phyloP scores from a whole-genome alignment of 331 rosid genomes.

The Cydonia oblonga region DNA sequence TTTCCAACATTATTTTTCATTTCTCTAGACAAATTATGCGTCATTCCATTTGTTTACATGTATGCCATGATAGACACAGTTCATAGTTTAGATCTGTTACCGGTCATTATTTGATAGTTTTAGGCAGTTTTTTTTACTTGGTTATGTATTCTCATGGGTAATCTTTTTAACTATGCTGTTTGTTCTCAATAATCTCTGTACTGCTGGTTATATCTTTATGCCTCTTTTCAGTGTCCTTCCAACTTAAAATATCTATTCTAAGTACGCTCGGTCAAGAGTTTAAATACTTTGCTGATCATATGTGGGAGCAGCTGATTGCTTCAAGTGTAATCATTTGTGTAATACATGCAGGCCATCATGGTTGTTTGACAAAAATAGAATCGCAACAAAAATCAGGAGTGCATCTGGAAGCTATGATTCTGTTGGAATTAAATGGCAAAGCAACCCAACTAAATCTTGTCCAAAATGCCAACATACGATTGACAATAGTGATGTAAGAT shows the following conservation, averaged over 20 bases:
- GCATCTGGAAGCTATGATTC: constrained; percentile 48
- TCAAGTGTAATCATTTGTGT: constrained; percentile 1
- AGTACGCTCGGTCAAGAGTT: neutral
- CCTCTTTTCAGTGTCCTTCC: neutral
- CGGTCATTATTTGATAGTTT: neutral
- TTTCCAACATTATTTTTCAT: neutral
- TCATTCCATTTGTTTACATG: neutral
- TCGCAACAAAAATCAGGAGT: constrained; percentile 77
- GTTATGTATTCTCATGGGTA: neutral
- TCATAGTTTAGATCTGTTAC: neutral
- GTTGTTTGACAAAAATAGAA: constrained; percentile 67
- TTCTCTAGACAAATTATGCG: neutral
- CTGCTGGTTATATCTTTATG: neutral
- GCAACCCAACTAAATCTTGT: constrained; percentile 67
- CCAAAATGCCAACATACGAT: constrained; percentile 53
- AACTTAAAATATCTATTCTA: neutral
- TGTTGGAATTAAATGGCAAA: constrained; percentile 45
- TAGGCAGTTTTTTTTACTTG: no score
- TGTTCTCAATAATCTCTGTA: neutral
- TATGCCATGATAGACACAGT: neutral
- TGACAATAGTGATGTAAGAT: constrained; percentile 65
- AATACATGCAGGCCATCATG: constrained; percentile 49
- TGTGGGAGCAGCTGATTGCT: neutral
- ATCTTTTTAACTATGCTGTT: neutral
- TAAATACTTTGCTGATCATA: neutral